A percentile compares a stretch with the other conserved stretches of the same genome.
These are phyloP conservation scores for Xylaria digitata DNA, from an alignment of 2,329 filamentous ascomycete species.

Conservation along the genomic window DNA sequence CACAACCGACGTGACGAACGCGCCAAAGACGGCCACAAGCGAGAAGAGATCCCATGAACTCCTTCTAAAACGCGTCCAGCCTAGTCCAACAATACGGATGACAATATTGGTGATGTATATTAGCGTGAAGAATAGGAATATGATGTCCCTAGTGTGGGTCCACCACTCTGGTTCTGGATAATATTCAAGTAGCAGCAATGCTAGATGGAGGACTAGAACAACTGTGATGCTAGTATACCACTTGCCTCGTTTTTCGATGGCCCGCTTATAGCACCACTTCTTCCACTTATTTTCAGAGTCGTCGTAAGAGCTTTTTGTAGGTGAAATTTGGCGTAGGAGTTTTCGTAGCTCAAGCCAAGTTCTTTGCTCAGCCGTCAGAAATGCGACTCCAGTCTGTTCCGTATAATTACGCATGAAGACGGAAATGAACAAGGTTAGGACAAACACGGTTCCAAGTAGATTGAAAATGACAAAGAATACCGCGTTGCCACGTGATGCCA, in stretches of 20 bases:
- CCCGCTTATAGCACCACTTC: constrained; percentile 93
- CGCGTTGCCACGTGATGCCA: constrained; percentile 82
- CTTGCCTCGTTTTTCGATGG: constrained; percentile 90
- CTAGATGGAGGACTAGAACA: constrained; percentile 82
- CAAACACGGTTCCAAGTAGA: constrained; percentile 93
- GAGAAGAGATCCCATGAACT: constrained; percentile 98
- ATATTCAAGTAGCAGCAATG: constrained; percentile 87
- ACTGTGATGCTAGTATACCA: constrained; percentile 89
- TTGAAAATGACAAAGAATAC: constrained; percentile 98
- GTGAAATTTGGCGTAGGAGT: constrained; percentile 89
- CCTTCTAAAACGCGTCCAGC: constrained; percentile 89
- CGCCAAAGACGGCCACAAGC: constrained; percentile 79
- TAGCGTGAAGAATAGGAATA: constrained; percentile 85
- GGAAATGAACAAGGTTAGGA: constrained; percentile 96
- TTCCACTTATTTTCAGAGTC: constrained; percentile 83
- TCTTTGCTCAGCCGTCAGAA: constrained; percentile 92
- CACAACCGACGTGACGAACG: constrained; percentile 84
- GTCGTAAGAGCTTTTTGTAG: constrained; percentile 89
- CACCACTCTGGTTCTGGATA: constrained; percentile 79
- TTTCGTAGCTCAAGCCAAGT: constrained; percentile 97
- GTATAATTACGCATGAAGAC: constrained; percentile 99
- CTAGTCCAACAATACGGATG: constrained; percentile 86
- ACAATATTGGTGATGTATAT: constrained; percentile 85
- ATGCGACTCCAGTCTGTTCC: constrained; percentile 96
- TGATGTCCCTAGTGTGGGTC: constrained; percentile 75